Base-by-base conservation (phyloP, 768 basidiomycete species). In the Lyophyllum atratum region DNA sequence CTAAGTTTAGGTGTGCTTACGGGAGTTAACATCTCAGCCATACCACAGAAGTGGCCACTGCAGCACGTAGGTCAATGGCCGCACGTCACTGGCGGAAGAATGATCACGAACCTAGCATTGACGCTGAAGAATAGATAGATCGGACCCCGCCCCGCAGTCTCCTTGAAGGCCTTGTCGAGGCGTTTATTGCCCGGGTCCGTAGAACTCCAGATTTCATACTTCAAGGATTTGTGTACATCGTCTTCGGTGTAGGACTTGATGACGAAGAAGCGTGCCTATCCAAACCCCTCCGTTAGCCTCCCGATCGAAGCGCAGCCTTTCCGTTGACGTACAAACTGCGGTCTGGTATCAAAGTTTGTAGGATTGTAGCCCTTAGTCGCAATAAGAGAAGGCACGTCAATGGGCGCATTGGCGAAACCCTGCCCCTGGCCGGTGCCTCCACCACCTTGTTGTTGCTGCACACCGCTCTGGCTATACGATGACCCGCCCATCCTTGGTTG, bases 241-340 rank as follows among this genome's bases (percentile, higher is more conserved):
- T 98, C 97, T 72, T 98, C 96, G 1, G 97, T 98, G 74, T 95
- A 99, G 0, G 93, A 96, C 71, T 99, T 99, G 80, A 99, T 98
- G 29, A 98, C 96, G 67, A 98, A 98, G 75, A 82, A 98, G 15
- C 95, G 83, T 3, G 96, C 94, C 87, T 93, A 58, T 6, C 61
- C 24, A 33, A 37, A 40, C 24, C 33, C 19, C 26, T 57, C 52
- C 31, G 54, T 43, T 53, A 46, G 24, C 44, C 24, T 4, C 24
- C 43, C 21, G 40, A 55, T 56, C 21, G 54, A 47, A 58, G 28
- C 61, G 49, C 33, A 43, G 40, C 11, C 55, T 29, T 28, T 40
- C 28, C 25, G 29, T 17, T 49, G 28, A 79, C 89, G 62, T 59
- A 91, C 93, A 72, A 87, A 92, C 47, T 80, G 68, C 10, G 95